These are phyloP conservation scores for Penicillium roqueforti DNA, from an alignment of 495 filamentous ascomycete genomes.

Conservation along the genomic window DNA sequence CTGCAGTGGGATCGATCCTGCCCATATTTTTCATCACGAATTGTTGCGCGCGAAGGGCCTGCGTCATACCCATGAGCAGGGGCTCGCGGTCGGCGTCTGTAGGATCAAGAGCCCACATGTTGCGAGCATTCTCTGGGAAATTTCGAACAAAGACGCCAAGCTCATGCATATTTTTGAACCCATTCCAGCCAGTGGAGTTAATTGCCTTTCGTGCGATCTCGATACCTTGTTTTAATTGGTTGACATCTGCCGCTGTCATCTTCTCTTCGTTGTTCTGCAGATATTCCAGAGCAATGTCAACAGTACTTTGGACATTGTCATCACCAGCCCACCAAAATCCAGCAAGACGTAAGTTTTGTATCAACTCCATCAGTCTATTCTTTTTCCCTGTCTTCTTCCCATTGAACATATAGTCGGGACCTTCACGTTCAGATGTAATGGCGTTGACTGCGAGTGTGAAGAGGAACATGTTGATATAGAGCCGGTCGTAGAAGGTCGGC, in stretches of 20 bases:
- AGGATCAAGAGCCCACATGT: constrained; percentile 61
- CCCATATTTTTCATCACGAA: constrained; percentile 53
- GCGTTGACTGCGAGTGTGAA: constrained; percentile 78
- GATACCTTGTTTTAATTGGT: constrained; percentile 58
- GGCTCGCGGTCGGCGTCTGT: constrained; percentile 22
- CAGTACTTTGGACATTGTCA: constrained; percentile 56
- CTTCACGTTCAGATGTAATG: constrained; percentile 80
- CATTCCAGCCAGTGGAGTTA: constrained; percentile 56
- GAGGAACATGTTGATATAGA: constrained; percentile 81
- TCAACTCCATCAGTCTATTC: constrained; percentile 58
- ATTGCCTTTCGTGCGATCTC: constrained; percentile 56
- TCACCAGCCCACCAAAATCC: constrained; percentile 89
- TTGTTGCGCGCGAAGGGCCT: constrained; percentile 55
- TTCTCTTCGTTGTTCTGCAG: constrained; percentile 48
- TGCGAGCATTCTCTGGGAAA: constrained; percentile 52
- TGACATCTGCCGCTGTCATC: constrained; percentile 56
- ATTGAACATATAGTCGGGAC: constrained; percentile 86
- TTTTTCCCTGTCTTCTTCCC: constrained; percentile 58
- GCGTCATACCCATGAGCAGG: constrained; percentile 51
- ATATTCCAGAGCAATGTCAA: constrained; percentile 63
- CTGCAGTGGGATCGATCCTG: constrained; percentile 43
- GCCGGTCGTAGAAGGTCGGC: constrained; percentile 76
- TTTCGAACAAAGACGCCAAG: constrained; percentile 66
- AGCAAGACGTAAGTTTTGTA: constrained; percentile 78
- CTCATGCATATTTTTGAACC: constrained; percentile 66